Percentiles rank a stretch among this genome's conserved stretches.
phyloP scores from a whole-genome alignment of 306 rosid species.

The Vicia faba region DNA sequence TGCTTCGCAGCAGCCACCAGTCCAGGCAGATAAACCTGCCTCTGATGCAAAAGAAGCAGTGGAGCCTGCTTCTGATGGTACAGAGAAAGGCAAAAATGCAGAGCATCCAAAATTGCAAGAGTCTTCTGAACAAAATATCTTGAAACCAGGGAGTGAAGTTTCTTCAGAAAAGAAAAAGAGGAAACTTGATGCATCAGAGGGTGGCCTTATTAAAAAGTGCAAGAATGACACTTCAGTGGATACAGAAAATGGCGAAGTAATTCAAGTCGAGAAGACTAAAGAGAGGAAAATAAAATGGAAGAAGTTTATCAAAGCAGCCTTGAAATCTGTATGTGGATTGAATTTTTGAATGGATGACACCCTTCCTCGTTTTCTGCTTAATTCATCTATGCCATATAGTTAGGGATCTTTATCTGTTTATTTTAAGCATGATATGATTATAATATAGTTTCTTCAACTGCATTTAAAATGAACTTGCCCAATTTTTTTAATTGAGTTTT shows the following conservation, averaged over 20 bases:
- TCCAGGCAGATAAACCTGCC: constrained; percentile 46
- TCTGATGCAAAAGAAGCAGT: constrained; percentile 43
- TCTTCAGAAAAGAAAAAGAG: constrained; percentile 62
- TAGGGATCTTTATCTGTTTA: constrained; percentile 22
- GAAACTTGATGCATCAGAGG: constrained; percentile 57
- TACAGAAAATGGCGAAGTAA: constrained; percentile 66
- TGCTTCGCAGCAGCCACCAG: constrained; percentile 57
- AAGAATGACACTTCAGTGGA: constrained; percentile 47
- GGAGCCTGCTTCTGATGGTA: constrained; percentile 44
- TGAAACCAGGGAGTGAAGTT: constrained; percentile 43
- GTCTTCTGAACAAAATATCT: constrained; percentile 38
- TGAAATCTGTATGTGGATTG: constrained; percentile 66
- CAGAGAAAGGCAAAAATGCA: constrained; percentile 31
- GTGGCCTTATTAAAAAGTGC: constrained; percentile 50
- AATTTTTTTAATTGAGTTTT: constrained; percentile 3
- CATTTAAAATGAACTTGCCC: constrained; percentile 7
- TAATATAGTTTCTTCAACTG: constrained; percentile 2
- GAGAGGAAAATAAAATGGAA: constrained; percentile 71
- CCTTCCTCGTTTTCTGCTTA: constrained; percentile 15
- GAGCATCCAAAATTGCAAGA: constrained; percentile 46
- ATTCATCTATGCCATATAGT: not conserved
- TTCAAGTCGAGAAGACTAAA: constrained; percentile 55
- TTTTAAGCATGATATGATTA: constrained; percentile 3
- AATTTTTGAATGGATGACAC: constrained; percentile 14
- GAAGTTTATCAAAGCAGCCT: constrained; percentile 70